These are phyloP conservation scores for Colletotrichum higginsianum DNA, from an alignment of 2,329 filamentous ascomycete genomes.

Conservation along the genomic window DNA sequence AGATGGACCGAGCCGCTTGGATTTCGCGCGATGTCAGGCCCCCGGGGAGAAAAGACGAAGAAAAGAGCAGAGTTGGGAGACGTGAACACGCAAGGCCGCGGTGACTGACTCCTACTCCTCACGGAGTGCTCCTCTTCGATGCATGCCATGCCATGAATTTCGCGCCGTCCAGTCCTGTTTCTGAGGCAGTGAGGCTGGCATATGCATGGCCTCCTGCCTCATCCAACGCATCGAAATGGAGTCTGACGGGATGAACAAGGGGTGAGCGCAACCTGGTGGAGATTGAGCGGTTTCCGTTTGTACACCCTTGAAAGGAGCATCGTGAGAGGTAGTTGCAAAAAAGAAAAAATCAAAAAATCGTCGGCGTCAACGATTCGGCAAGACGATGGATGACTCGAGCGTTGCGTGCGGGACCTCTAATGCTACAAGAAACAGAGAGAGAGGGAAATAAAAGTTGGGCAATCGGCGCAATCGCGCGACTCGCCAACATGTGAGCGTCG, in stretches of 20 bases:
- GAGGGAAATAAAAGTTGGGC: neutral
- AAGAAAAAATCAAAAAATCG: neutral
- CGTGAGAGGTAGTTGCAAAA: neutral
- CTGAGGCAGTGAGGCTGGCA: slow-evolving; percentile 16
- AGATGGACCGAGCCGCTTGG: neutral
- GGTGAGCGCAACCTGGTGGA: slow-evolving; percentile 9
- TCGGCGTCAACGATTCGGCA: slow-evolving; percentile 36
- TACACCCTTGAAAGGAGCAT: neutral
- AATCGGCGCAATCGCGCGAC: slow-evolving; percentile 1
- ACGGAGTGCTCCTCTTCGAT: slow-evolving; percentile 22
- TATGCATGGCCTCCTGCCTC: slow-evolving; percentile 18
- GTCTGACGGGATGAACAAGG: slow-evolving; percentile 4
- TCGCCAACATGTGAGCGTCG: neutral
- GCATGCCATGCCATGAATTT: slow-evolving; percentile 18
- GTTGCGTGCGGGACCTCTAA: slow-evolving; percentile 3
- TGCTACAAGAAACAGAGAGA: neutral
- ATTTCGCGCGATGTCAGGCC: neutral
- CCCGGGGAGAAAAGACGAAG: neutral
- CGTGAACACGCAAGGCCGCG: slow-evolving; percentile 9
- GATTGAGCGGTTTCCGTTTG: slow-evolving; percentile 28
- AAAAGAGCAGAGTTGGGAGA: neutral
- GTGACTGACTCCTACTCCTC: neutral
- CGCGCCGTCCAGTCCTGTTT: slow-evolving; percentile 15
- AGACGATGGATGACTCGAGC: slow-evolving; percentile 26
- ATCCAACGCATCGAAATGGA: slow-evolving; percentile 28